A percentile compares a stretch with the other conserved stretches of the same genome.
phyloP scores from a whole-genome alignment of 495 filamentous ascomycete genomes.

The Evansstolkia leycettana region DNA sequence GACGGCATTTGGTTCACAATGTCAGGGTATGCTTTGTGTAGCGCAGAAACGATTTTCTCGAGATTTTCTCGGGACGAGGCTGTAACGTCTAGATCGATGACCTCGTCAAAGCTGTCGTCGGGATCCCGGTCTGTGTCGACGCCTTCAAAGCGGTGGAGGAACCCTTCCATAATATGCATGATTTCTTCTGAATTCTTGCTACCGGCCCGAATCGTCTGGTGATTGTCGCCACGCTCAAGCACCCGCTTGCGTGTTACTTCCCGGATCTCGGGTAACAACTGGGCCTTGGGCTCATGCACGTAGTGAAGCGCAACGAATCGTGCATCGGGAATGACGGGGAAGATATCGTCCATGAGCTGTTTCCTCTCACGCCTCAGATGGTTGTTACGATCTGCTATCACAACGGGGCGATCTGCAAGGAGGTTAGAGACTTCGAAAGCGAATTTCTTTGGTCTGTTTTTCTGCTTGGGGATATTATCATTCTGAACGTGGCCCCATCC shows the following conservation, averaged over 20 bases:
- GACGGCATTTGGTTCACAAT: constrained; percentile 61
- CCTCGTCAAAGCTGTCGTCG: constrained; percentile 64
- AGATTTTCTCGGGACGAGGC: constrained; percentile 73
- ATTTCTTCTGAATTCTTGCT: constrained; percentile 54
- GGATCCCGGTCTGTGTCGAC: constrained; percentile 49
- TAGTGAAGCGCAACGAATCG: constrained; percentile 87
- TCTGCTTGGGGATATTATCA: constrained; percentile 79
- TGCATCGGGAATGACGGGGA: constrained; percentile 42
- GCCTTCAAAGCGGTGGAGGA: constrained; percentile 73
- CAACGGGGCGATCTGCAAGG: constrained; percentile 50
- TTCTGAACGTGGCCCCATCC: constrained; percentile 94
- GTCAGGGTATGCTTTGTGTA: constrained; percentile 62
- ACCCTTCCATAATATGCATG: constrained; percentile 88
- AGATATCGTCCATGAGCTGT: constrained; percentile 74
- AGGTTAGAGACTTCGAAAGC: constrained; percentile 48
- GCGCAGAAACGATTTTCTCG: constrained; percentile 57
- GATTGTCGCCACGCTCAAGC: constrained; percentile 80
- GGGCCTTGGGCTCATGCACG: constrained; percentile 56
- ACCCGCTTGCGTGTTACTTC: constrained; percentile 70
- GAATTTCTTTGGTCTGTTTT: constrained; percentile 59
- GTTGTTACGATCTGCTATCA: constrained; percentile 91
- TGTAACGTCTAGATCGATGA: constrained; percentile 76
- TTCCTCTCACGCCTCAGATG: constrained; percentile 75
- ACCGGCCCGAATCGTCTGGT: constrained; percentile 88
- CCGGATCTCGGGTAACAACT: constrained; percentile 49